Base-by-base conservation (phyloP, 495 filamentous ascomycete genomes). In the Staphylotrichum tortipilum region DNA sequence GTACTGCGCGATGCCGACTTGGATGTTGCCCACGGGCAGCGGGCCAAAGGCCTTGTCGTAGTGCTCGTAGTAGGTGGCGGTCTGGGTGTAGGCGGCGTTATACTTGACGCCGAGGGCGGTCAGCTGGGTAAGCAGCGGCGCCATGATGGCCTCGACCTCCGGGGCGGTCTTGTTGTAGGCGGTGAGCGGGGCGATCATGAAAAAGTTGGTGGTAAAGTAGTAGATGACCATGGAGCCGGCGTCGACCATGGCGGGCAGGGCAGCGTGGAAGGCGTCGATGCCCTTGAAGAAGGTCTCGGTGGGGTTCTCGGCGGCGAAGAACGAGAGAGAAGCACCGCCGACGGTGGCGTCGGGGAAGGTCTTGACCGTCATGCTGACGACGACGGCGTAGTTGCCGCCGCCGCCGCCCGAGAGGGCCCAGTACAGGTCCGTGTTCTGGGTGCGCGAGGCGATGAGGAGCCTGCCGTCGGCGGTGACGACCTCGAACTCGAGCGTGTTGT, bases 341-440 rank as follows among this genome's bases (percentile, higher is more conserved):
- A 71, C 50, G 3, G 40, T 49, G 0, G 36, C 56, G 17, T 70
- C 67, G 4, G 71, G 65, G 53, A 70, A 67, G 6, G 65, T 64
- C 52, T 72, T 71, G 42, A 74, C 49, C 5, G 68, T 72, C 24
- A 68, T 58, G 21, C 61, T 67, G 23, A 71, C 45, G 12, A 76
- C 69, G 14, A 77, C 66, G 21, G 68, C 75, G 47, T 72, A 79
- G 33, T 65, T 76, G n/a, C 74, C 72, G 7, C 62, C 63, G 6
- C 77, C 77, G 11, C 79, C 79, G 10, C 79, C 81, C 37, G 68
- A 72, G 0, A 84, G 66, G 8, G 81, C 81, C 78, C 78, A 83
- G 63, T 75, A 83, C 0, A 84, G 59, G 57, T 83, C 79, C 0
- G 65, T 24, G 52, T 81, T 72, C 47, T 72, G 12, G 30, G 66